Evolutionary conservation across 2,329 filamentous ascomycete species (phyloP).

Genomic region (Claviceps digitariae): DNA sequence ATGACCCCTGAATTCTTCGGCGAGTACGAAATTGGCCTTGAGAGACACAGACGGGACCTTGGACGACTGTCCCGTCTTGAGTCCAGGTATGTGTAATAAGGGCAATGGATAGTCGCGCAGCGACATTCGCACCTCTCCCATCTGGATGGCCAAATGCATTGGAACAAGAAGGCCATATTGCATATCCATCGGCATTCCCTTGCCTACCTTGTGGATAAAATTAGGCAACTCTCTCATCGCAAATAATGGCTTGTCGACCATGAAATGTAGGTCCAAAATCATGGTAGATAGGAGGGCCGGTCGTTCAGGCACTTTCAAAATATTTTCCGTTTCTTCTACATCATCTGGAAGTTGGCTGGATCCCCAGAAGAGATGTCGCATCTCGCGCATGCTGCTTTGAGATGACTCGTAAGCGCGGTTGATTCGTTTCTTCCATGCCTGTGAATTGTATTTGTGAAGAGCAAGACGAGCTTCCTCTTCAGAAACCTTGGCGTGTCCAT

Average conservation of each 20-base stretch:
- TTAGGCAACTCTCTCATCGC: conserved; percentile 66
- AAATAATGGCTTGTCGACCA: conserved; percentile 87
- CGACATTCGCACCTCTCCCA: conserved; percentile 79
- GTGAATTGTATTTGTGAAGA: conserved; percentile 68
- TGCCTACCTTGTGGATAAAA: conserved; percentile 82
- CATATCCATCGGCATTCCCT: conserved; percentile 88
- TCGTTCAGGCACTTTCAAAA: conserved; percentile 72
- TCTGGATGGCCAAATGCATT: conserved; percentile 76
- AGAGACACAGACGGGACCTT: conserved; percentile 71
- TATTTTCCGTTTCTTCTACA: conserved; percentile 66
- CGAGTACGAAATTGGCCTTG: conserved; percentile 85
- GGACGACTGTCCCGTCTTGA: conserved; percentile 67
- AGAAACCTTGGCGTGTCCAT: conserved; percentile 56
- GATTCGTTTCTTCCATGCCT: conserved; percentile 86
- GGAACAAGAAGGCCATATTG: conserved; percentile 81
- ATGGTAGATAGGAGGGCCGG: conserved; percentile 70
- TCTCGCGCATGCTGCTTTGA: conserved; percentile 60
- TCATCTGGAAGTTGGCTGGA: conserved; percentile 70
- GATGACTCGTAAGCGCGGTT: conserved; percentile 60
- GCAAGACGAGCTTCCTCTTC: conserved; percentile 63
- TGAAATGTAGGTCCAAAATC: conserved; percentile 72
- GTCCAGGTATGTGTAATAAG: conserved; percentile 73
- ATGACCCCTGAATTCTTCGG: conserved; percentile 75
- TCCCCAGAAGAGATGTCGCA: conserved; percentile 71
- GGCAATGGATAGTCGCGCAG: conserved; percentile 90